A percentile compares a stretch with the other conserved stretches of the same genome.
These are phyloP conservation scores for Penicillium olsonii DNA, from an alignment of 2,329 filamentous ascomycete genomes.

Conservation along the genomic window DNA sequence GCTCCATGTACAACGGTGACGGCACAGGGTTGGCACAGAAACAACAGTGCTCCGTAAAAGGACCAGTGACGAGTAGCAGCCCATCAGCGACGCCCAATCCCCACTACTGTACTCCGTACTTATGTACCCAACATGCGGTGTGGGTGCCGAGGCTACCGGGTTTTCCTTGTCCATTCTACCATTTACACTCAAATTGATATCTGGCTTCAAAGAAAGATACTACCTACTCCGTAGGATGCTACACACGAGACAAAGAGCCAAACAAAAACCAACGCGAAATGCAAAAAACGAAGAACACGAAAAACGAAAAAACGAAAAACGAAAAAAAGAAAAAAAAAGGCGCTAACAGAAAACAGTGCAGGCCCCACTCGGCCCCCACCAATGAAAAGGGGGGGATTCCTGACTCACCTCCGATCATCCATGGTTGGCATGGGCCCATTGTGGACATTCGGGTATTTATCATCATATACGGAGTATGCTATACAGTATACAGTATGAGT, in stretches of 20 bases:
- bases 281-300: no score
- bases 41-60: constrained; percentile 15
- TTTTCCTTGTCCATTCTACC: neutral
- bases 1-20: neutral
- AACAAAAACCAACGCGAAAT: no score
- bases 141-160: neutral
- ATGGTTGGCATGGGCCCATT: neutral
- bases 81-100: neutral
- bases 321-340: neutral
- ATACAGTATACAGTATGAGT: no score
- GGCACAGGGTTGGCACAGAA: neutral
- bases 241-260: neutral
- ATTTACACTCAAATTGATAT: neutral
- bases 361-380: neutral
- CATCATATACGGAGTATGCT: no score
- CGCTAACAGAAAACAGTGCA: neutral
- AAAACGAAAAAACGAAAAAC: neutral
- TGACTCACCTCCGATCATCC: neutral
- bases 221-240: no score
- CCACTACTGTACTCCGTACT: neutral
- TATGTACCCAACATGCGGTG: neutral
- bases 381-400: neutral
- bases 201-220: no score
- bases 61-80: neutral
- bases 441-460: neutral